Percentiles rank a stretch among this genome's conserved stretches.
phyloP scores from a whole-genome alignment of 2,329 filamentous ascomycete species.

The Aspergillus pseudoglaucus region DNA sequence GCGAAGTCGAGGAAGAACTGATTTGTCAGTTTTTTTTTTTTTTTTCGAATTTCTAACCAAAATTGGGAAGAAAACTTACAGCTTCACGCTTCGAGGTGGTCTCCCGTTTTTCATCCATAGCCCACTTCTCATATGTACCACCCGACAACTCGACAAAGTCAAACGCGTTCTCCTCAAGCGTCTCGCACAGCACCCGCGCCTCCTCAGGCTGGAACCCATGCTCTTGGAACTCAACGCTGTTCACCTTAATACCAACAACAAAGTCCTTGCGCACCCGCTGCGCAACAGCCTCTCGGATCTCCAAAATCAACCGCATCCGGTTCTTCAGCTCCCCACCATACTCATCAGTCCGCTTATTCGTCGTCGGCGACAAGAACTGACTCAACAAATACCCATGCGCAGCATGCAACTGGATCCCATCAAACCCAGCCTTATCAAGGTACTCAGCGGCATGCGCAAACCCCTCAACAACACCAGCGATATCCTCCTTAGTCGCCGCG shows the following conservation, averaged over 20 bases:
- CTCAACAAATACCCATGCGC: constrained; percentile 74
- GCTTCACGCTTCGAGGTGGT: constrained; percentile 51
- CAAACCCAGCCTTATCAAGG: constrained; percentile 52
- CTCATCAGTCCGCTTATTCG: constrained; percentile 60
- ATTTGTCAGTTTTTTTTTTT: background rate
- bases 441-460: constrained; percentile 47
- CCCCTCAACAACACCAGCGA: constrained; percentile 42
- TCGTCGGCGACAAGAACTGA: constrained; percentile 60
- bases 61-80: background rate
- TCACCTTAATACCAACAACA: background rate
- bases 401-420: constrained; percentile 71
- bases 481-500: constrained; percentile 48
- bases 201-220: constrained; percentile 41
- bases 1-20: constrained; percentile 57
- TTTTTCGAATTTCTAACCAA: too few species aligned
- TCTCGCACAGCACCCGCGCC: constrained; percentile 35
- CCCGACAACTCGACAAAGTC: constrained; percentile 52
- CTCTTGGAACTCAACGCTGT: constrained; percentile 47
- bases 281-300: constrained; percentile 58
- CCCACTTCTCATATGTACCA: constrained; percentile 52
- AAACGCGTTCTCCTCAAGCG: constrained; percentile 23
- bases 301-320: constrained; percentile 59
- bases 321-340: constrained; percentile 54
- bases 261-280: constrained; percentile 52
- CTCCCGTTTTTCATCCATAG: constrained; percentile 48